Evolutionary conservation across 345 rosid genomes (phyloP).

Genomic region (Hibiscus trionum): DNA sequence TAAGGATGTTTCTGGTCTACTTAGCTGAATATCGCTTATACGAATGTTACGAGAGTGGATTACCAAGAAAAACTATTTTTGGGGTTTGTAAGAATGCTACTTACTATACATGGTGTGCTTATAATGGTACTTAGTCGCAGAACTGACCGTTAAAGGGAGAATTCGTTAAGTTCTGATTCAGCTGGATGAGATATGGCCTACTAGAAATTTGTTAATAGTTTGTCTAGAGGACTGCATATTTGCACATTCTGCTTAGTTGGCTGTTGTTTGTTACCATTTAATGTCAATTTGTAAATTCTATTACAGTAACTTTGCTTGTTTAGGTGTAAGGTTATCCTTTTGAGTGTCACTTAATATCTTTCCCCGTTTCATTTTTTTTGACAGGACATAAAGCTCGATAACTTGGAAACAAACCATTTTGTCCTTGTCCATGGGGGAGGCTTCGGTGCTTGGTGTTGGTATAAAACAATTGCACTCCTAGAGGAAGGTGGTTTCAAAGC

Average conservation of each 20-base stretch:
- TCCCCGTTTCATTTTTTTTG: conserved; percentile 8
- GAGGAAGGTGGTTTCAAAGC: conserved; percentile 87
- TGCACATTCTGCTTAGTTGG: background rate
- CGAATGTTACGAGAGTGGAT: too few relatives aligned
- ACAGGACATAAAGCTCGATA: conserved; percentile 66
- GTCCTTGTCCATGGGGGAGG: conserved; percentile 97
- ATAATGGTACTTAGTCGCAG: background rate
- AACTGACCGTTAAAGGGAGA: background rate
- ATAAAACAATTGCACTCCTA: conserved; percentile 84
- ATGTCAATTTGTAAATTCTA: background rate
- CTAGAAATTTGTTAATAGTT: background rate
- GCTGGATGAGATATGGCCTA: conserved; percentile 3
- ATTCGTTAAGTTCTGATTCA: background rate
- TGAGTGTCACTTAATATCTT: conserved; percentile 2
- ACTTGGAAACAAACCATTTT: conserved; percentile 77
- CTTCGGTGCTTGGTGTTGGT: conserved; percentile 99
- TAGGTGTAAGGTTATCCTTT: background rate
- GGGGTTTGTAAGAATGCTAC: too few relatives aligned
- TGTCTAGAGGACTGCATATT: background rate
- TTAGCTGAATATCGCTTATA: background rate
- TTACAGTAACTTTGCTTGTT: background rate
- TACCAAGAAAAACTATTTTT: too few relatives aligned
- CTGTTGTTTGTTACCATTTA: conserved; percentile 6
- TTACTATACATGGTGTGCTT: background rate
- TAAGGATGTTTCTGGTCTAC: background rate